Percentiles rank a stretch among this genome's conserved stretches.
Conservation (phyloP, 495 filamentous ascomycete species). For the Apiosordaria backusii region DNA sequence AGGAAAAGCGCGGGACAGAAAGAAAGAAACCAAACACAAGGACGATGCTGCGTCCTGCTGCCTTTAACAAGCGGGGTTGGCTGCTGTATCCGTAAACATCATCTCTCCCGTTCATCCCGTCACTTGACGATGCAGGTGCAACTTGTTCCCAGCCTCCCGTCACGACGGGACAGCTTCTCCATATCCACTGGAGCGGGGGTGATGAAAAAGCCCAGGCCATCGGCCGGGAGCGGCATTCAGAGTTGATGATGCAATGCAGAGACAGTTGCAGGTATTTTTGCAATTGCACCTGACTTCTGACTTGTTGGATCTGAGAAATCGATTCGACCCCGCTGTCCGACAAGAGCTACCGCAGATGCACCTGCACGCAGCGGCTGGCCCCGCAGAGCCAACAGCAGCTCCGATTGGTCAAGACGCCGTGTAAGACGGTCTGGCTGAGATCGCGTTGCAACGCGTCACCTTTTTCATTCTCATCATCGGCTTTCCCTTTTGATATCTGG, state of each 20-base stretch:
- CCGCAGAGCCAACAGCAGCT: background rate
- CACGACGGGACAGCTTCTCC: background rate
- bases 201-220: background rate
- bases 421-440: background rate
- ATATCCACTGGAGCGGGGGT: background rate
- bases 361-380: background rate
- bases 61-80: background rate
- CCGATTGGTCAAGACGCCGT: background rate
- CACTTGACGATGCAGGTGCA: slow-evolving; percentile 8
- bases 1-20: background rate
- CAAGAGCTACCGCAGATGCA: background rate
- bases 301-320: too few species aligned
- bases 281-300: background rate
- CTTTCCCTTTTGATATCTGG: background rate
- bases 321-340: background rate
- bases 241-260: slow-evolving; percentile 10
- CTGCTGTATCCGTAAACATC: background rate
- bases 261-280: background rate
- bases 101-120: background rate
- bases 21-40: background rate
- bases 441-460: background rate
- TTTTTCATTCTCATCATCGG: background rate
- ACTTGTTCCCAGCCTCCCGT: background rate
- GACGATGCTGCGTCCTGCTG: background rate
- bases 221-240: slow-evolving; percentile 1